Evolutionary conservation across 306 rosid species (phyloP).

Genomic region (Quercus robur): DNA sequence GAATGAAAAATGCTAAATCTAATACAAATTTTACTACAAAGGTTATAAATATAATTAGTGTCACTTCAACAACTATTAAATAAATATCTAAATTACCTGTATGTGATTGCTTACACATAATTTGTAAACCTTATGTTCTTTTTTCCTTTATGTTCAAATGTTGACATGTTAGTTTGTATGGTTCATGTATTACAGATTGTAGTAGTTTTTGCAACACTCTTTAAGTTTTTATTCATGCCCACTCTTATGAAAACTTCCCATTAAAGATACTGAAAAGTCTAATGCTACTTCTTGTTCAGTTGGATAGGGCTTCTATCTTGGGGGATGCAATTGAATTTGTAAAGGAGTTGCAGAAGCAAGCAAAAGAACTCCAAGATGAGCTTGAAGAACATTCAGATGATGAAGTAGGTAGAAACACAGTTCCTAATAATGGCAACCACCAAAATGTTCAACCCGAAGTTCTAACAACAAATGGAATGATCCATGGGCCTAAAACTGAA

Average conservation of each 20-base stretch:
- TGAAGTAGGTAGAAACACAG: constrained; percentile 38
- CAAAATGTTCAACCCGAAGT: constrained; percentile 31
- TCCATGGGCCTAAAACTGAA: constrained; percentile 27
- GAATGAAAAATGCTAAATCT: too few relatives aligned
- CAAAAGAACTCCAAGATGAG: constrained; percentile 77
- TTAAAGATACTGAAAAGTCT: not conserved
- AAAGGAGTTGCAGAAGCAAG: constrained; percentile 74
- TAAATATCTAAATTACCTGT: too few relatives aligned
- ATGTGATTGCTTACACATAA: too few relatives aligned
- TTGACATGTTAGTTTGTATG: too few relatives aligned
- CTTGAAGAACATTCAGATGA: constrained; percentile 73
- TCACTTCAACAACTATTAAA: too few relatives aligned
- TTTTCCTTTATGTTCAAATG: too few relatives aligned
- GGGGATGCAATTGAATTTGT: constrained; percentile 89
- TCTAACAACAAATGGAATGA: constrained; percentile 22
- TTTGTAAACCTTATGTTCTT: too few relatives aligned
- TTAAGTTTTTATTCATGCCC: not conserved
- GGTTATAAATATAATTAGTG: too few relatives aligned
- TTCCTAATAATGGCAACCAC: constrained; percentile 28
- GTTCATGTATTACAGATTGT: not conserved
- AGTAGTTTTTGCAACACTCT: not conserved
- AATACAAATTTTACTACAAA: too few relatives aligned
- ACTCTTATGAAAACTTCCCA: not conserved
- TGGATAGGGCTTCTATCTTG: constrained; percentile 87
- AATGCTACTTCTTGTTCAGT: constrained; percentile 27